Conservation (phyloP, 1,139 yeast genomes). For the Pichia sp. region DNA sequence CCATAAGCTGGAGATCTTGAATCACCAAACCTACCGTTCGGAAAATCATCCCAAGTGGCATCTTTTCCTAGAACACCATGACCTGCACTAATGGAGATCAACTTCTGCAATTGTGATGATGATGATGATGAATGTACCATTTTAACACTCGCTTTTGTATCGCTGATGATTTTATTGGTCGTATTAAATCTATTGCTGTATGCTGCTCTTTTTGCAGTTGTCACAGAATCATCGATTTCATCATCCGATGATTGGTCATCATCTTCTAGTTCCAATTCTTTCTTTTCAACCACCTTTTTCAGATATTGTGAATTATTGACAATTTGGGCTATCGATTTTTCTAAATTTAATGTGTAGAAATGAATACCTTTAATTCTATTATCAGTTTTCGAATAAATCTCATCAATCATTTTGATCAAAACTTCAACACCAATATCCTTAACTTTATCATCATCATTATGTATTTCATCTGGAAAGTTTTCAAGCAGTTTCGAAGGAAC, state of each 20-base stretch:
- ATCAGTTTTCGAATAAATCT: slow-evolving; percentile 43
- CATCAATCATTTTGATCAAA: slow-evolving; percentile 53
- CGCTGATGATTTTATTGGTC: slow-evolving; percentile 39
- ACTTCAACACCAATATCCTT: slow-evolving; percentile 78
- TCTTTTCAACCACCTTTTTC: slow-evolving; percentile 27
- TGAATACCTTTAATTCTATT: slow-evolving; percentile 72
- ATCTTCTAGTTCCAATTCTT: slow-evolving; percentile 20
- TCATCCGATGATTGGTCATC: slow-evolving; percentile 25
- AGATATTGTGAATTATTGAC: slow-evolving; percentile 52
- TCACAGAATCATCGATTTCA: slow-evolving; percentile 25
- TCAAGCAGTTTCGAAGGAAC: slow-evolving; percentile 55
- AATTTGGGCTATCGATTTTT: slow-evolving; percentile 81
- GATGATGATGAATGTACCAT: slow-evolving; percentile 15
- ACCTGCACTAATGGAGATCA: slow-evolving; percentile 74
- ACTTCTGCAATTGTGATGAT: slow-evolving; percentile 40
- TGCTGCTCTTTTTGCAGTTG: slow-evolving; percentile 25
- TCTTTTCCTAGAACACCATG: slow-evolving; percentile 82
- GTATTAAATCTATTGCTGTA: slow-evolving; percentile 29
- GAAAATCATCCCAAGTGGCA: slow-evolving; percentile 98
- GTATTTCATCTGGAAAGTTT: slow-evolving; percentile 46
- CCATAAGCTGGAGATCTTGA: slow-evolving; percentile 97
- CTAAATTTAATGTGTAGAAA: slow-evolving; percentile 93
- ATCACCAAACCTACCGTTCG: slow-evolving; percentile 97
- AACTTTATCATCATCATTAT: slow-evolving; percentile 76
- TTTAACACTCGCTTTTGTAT: slow-evolving; percentile 12